Evolutionary conservation across 176 grass and related monocot species (phyloP).

Genomic region (Cenchrus americanus): DNA sequence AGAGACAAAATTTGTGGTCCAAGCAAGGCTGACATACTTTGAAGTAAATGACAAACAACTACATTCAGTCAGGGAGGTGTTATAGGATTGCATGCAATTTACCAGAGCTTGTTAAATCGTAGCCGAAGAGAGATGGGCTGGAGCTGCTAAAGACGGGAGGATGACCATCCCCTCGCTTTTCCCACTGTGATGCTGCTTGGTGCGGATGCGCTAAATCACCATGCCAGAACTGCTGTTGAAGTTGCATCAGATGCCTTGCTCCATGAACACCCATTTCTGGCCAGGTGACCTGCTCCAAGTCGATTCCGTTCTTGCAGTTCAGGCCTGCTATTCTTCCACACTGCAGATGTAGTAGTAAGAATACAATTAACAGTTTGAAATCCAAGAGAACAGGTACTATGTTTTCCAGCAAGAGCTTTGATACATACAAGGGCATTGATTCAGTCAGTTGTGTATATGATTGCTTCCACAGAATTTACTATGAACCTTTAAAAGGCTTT

Average conservation of each 20-base stretch:
- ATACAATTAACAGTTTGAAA: constrained; percentile 6
- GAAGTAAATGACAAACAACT: constrained; percentile 43
- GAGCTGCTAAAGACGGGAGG: constrained; percentile 54
- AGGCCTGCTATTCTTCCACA: constrained; percentile 57
- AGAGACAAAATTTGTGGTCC: constrained; percentile 35
- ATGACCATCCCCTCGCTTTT: constrained; percentile 48
- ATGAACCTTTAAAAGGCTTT: background rate
- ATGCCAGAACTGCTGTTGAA: constrained; percentile 76
- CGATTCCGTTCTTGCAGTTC: constrained; percentile 58
- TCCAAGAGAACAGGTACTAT: background rate
- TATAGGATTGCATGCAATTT: constrained; percentile 32
- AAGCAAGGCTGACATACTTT: constrained; percentile 27
- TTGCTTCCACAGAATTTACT: constrained; percentile 23
- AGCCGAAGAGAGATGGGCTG: constrained; percentile 65
- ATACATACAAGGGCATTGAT: constrained; percentile 6
- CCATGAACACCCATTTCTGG: constrained; percentile 53
- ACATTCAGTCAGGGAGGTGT: constrained; percentile 23
- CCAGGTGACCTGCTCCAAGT: constrained; percentile 60
- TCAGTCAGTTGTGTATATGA: background rate
- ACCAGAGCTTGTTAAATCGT: constrained; percentile 68
- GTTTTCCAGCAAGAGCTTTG: constrained; percentile 7
- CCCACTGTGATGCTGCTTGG: constrained; percentile 44
- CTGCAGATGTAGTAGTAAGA: constrained; percentile 41
- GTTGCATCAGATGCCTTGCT: constrained; percentile 56
- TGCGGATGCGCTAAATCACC: constrained; percentile 58